Conservation (phyloP, 1,284 basidiomycete genomes). For the Sanghuangporus baumii region DNA sequence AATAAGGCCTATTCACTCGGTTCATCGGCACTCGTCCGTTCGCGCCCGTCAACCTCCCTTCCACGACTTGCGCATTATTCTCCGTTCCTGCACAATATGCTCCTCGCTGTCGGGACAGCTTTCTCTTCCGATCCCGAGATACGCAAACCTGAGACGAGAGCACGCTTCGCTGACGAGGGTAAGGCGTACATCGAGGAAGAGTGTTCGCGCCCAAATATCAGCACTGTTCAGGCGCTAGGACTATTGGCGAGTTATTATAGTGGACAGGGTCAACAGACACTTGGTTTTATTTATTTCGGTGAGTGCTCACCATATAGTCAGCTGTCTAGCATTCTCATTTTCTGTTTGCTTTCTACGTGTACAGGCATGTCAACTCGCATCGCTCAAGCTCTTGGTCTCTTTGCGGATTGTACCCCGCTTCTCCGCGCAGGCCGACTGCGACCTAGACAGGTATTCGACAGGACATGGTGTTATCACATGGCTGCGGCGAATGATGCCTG, state of each 20-base stretch:
- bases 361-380: conserved; percentile 16
- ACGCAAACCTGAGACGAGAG: conserved; percentile 29
- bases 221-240: conserved; percentile 52
- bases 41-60: conserved; percentile 22
- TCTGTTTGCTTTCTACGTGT: neutral
- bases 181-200: conserved; percentile 52
- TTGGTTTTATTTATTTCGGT: conserved; percentile 58
- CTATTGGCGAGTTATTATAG: conserved; percentile 56
- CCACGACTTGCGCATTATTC: conserved; percentile 57
- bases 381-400: conserved; percentile 38
- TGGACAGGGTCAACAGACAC: conserved; percentile 46
- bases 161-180: conserved; percentile 46
- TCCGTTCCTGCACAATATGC: conserved; percentile 64
- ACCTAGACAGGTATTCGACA: conserved; percentile 31
- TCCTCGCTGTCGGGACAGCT: conserved; percentile 52
- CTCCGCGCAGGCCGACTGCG: conserved; percentile 42
- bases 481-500: conserved; percentile 42
- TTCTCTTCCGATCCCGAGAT: conserved; percentile 53
- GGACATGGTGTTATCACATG: conserved; percentile 16
- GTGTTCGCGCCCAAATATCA: conserved; percentile 51
- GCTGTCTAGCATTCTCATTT: neutral
- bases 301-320: conserved; percentile 15
- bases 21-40: no score
- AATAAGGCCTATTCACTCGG: conserved; percentile 23
- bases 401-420: conserved; percentile 44